Base-by-base conservation (phyloP, 2,329 filamentous ascomycete species). In the Exophiala xenobiotica region DNA sequence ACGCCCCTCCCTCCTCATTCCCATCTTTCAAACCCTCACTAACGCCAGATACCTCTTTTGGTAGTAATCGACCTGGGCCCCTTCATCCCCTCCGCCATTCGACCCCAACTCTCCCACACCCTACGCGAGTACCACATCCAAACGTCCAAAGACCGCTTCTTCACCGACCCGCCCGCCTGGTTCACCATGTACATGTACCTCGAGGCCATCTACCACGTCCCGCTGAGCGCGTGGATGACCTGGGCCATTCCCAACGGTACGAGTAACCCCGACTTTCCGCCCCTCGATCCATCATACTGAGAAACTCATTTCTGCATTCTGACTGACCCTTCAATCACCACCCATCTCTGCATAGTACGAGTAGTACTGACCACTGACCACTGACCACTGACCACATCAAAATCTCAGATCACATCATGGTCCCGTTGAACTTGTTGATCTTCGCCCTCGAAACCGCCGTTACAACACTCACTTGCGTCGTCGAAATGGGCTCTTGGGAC, bases 141-240 rank as follows among this genome's bases (percentile, higher is more conserved):
- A 1, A 84, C 75, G 1, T 86, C 85, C 65, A 72, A 75, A 11
- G 84, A 87, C 63, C 79, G 77, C 46, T 85, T 85, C 72, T 86
- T 87, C 69, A 72, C 75, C 26, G 16, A 23, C 6, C 74, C 80
- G 1, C 82, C 82, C 31, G 65, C 72, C 3, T 87, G 80, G 77
- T 87, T 87, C 63, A 69, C 68, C 8, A 58, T 72, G 11, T 83
- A 80, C 62, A 74, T 77, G 20, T 77, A 74, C 64, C 76, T 85
- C 63, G 84, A 87, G 63, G 63, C 79, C 2, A 50, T 81, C 14
- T 83, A 80, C 62, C 83, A 87, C 65, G 65, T 82, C 0, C 84
- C 84, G 0, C 61, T 85, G 14, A 81, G 78, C 39, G 46, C 82
- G 11, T 86, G 80, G 80, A 78, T 79, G 0, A 69, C 85, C 14